Base-by-base conservation (phyloP, 75 land plant genomes). In the Sequoia sempervirens region DNA sequence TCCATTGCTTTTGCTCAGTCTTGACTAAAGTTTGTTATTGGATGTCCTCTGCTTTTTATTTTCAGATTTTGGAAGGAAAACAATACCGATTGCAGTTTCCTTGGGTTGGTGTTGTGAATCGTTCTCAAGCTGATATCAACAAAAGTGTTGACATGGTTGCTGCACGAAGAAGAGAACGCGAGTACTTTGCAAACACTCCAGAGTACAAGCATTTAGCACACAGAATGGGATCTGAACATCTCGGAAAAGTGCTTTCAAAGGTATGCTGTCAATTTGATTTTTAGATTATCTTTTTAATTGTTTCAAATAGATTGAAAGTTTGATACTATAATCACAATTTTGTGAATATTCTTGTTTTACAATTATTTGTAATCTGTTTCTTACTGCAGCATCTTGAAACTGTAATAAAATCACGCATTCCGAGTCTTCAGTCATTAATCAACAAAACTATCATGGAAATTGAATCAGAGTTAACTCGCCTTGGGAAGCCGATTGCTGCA, bases 71-170 rank as follows among this genome's bases (percentile, higher is more conserved):
- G 86, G 99, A 96, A 91, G 99, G 99, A 61, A 93, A 87, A 84
- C 75, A 97, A 75, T 96, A 95, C 80, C 84, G 87, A 75, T 88
- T 96, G 75, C 94, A 91, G 83, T 94, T 80, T 82, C 97, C 97
- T 79, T 96, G 99, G 99, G 87, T 96, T 82, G 99, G 97, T 83
- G 99, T 96, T 82, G 99, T 96, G 40, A 96, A 96, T 85, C 97
- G 99, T 34, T 95, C 97, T 74, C 98, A 96, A 89, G 91, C 90
- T 38, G 98, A 96, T 75, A 96, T 96, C 41, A 96, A 96, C 84
- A 92, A 93, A 81, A 95, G 89, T 86, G 97, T 95, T 47, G 99
- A 96, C 86, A 96, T 96, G 99, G 88, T 96, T 86, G 99, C 97
- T 88, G 97, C 99, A 66, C 86, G 97, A 43, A 91, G 97, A 75